phyloP scores from a whole-genome alignment of 176 grass and related monocot genomes.

The Luzula sylvatica region DNA sequence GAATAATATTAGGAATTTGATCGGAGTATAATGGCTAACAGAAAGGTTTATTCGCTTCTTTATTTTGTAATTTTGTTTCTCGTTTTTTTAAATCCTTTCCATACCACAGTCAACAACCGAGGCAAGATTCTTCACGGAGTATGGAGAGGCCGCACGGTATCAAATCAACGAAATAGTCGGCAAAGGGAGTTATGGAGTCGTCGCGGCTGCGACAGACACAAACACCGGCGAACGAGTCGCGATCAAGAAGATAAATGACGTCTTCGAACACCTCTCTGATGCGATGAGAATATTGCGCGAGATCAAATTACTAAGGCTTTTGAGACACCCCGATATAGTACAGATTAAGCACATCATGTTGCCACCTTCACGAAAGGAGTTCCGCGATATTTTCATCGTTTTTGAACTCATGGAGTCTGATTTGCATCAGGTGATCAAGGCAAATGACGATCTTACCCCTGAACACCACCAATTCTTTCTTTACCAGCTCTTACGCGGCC shows the following conservation, averaged over 20 bases:
- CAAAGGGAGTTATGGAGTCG: slow-evolving; percentile 74
- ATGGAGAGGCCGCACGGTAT: slow-evolving; percentile 55
- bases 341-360: slow-evolving; percentile 88
- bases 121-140: slow-evolving; percentile 62
- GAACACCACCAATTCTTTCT: slow-evolving; percentile 75
- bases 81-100: neutral
- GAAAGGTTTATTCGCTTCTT: slow-evolving; percentile 19
- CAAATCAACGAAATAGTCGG: slow-evolving; percentile 56
- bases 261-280: slow-evolving; percentile 78
- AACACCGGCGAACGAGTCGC: slow-evolving; percentile 51
- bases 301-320: slow-evolving; percentile 67
- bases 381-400: slow-evolving; percentile 60
- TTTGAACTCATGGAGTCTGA: slow-evolving; percentile 89
- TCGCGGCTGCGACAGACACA: slow-evolving; percentile 49
- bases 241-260: slow-evolving; percentile 75
- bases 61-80: neutral
- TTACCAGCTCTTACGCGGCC: slow-evolving; percentile 64
- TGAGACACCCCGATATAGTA: slow-evolving; percentile 67
- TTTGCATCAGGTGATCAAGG: slow-evolving; percentile 75
- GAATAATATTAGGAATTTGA: slow-evolving; percentile 3
- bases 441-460: slow-evolving; percentile 55
- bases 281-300: slow-evolving; percentile 70
- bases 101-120: slow-evolving; percentile 31
- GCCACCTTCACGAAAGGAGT: slow-evolving; percentile 52
- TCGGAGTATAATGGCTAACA: slow-evolving; percentile 17